phyloP scores from a whole-genome alignment of 148 eudicot species.

The Nepenthes mirabilis region DNA sequence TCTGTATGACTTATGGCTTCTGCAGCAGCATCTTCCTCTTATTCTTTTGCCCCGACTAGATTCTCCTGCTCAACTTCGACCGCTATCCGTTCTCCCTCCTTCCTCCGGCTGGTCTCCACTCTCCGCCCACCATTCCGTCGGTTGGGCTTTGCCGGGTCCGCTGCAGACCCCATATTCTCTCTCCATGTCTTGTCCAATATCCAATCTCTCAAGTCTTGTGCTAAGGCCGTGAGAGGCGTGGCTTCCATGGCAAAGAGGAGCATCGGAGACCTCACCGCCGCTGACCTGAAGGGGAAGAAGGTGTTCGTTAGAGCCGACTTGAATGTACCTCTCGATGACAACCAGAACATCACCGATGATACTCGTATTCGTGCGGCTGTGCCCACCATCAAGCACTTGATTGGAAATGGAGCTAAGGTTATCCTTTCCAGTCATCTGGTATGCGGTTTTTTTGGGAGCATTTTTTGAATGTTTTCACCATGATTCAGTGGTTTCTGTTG shows the following conservation, averaged over 20 bases:
- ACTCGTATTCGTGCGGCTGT: constrained; percentile 86
- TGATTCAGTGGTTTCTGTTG: too few relatives aligned
- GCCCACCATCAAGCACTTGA: constrained; percentile 72
- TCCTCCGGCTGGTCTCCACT: constrained; percentile 29
- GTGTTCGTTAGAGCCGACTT: constrained; percentile 80
- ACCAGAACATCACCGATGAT: constrained; percentile 71
- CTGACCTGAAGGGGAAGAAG: constrained; percentile 75
- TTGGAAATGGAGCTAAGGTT: constrained; percentile 62
- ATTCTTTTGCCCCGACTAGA: constrained; percentile 29
- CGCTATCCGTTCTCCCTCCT: constrained; percentile 23
- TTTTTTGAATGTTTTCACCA: too few relatives aligned
- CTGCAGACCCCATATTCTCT: constrained; percentile 34
- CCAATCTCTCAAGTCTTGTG: constrained; percentile 16
- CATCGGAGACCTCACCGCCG: constrained; percentile 49
- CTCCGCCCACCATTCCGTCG: constrained; percentile 38
- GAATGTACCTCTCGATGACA: constrained; percentile 81
- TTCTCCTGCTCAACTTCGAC: constrained; percentile 26
- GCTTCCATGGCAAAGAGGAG: constrained; percentile 78
- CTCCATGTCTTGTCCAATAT: constrained; percentile 44
- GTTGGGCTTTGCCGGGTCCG: constrained; percentile 38
- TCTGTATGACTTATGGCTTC: constrained; percentile 38
- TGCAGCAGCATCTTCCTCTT: constrained; percentile 45
- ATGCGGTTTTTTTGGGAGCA: constrained; percentile 1
- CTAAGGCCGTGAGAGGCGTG: constrained; percentile 39
- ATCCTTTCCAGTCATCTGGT: constrained; percentile 80